These are phyloP conservation scores for Boletus reticulatus DNA, from an alignment of 768 basidiomycete genomes.

Conservation along the genomic window DNA sequence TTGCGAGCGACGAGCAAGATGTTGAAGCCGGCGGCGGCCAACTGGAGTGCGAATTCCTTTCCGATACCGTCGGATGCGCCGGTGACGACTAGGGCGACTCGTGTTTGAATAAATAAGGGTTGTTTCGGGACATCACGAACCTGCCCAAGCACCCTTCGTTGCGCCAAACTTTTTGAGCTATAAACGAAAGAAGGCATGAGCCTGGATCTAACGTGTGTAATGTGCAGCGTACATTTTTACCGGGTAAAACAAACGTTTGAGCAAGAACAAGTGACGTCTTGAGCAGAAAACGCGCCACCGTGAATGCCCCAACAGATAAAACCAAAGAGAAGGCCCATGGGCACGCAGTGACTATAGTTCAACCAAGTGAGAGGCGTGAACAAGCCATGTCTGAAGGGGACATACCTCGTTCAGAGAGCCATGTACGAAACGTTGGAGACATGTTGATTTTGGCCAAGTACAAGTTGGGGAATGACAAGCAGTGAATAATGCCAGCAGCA, in stretches of 20 bases:
- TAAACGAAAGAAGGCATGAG: neutral
- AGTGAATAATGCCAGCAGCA: too few relatives aligned
- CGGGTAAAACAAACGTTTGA: conserved; percentile 73
- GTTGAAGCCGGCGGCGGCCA: conserved; percentile 87
- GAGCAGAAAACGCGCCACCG: conserved; percentile 50
- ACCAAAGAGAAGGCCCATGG: conserved; percentile 35
- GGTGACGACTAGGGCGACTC: conserved; percentile 62
- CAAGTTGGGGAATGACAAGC: neutral
- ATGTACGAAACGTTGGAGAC: conserved; percentile 5
- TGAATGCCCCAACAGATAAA: conserved; percentile 52
- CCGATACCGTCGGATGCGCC: conserved; percentile 97
- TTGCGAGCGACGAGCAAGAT: conserved; percentile 82
- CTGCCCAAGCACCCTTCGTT: conserved; percentile 86
- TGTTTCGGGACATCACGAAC: conserved; percentile 25
- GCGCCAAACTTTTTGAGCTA: conserved; percentile 83
- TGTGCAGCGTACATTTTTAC: conserved; percentile 48
- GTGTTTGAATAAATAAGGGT: neutral
- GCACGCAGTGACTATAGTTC: conserved; percentile 27
- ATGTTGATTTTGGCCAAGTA: neutral
- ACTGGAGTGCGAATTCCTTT: conserved; percentile 86
- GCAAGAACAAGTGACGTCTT: conserved; percentile 63
- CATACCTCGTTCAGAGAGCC: conserved; percentile 20
- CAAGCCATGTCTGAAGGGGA: too few relatives aligned
- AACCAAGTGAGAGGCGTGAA: neutral
- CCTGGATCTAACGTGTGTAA: neutral